Conservation (phyloP, 2,329 filamentous ascomycete genomes). For the Colletotrichum aenigma region DNA sequence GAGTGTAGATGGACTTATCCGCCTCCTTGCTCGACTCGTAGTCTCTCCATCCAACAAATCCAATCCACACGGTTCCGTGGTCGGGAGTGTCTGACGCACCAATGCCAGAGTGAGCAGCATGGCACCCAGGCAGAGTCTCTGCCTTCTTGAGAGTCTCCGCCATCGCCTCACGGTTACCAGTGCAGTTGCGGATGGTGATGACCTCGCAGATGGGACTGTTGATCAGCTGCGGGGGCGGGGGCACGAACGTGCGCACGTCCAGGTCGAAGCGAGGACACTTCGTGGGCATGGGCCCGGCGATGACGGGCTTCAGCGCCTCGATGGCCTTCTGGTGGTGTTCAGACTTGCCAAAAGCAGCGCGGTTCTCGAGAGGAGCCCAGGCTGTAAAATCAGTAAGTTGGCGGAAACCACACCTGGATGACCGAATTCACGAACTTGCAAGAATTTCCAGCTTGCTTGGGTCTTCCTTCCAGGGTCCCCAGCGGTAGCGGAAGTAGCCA, state of each 20-base stretch:
- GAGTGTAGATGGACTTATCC: conserved; percentile 1
- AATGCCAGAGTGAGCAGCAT: background rate
- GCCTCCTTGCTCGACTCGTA: conserved; percentile 10
- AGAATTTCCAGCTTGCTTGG: conserved; percentile 5
- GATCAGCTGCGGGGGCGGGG: conserved; percentile 9
- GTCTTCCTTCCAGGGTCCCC: conserved; percentile 14
- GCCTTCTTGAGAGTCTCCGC: background rate
- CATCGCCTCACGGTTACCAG: background rate
- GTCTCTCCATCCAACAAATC: conserved; percentile 1
- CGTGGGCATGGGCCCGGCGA: background rate
- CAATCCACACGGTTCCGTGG: conserved; percentile 9
- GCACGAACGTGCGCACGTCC: background rate
- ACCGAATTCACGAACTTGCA: background rate
- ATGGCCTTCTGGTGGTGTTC: conserved; percentile 4
- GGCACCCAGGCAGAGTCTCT: background rate
- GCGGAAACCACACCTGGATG: background rate
- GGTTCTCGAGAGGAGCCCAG: background rate
- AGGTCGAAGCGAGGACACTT: conserved; percentile 11
- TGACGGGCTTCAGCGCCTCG: conserved; percentile 2
- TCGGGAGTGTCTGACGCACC: background rate
- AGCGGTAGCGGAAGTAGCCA: conserved; percentile 16
- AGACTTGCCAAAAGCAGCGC: conserved; percentile 1
- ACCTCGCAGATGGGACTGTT: conserved; percentile 16
- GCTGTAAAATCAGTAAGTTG: background rate
- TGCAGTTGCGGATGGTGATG: background rate